Percentiles rank a stretch among this genome's conserved stretches.
Conservation (phyloP, 148 eudicot species). For the Rhododendron simsii region DNA sequence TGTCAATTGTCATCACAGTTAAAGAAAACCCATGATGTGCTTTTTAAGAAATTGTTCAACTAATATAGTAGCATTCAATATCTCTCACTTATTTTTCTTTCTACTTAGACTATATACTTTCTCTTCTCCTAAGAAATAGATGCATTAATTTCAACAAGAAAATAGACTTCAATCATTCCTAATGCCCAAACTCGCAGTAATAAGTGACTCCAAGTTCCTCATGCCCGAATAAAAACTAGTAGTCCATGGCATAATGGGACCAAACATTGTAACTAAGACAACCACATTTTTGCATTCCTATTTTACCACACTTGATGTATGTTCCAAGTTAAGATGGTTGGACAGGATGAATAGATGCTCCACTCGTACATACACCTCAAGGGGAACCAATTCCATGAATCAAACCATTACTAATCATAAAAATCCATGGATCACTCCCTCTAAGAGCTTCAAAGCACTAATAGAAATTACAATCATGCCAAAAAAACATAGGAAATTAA, state of each 20-base stretch:
- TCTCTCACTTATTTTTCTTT: background rate
- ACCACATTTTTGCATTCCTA: background rate
- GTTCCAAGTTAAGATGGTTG: background rate
- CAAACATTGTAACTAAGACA: background rate
- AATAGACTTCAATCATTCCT: background rate
- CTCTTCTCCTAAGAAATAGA: background rate
- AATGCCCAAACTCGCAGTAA: background rate
- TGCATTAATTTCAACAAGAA: background rate
- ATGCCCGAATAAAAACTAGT: background rate
- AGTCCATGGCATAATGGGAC: background rate
- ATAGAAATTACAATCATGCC: background rate
- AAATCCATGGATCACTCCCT: background rate
- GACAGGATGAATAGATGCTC: background rate
- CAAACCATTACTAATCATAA: background rate
- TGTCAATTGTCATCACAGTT: slow-evolving; percentile 1
- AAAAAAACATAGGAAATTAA: background rate
- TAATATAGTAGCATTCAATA: background rate
- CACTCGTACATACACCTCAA: background rate
- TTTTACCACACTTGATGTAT: background rate
- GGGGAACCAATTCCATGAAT: background rate
- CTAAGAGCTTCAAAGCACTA: background rate
- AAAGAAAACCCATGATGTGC: background rate
- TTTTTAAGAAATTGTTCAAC: background rate
- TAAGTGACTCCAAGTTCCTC: background rate
- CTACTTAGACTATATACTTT: background rate